Conservation (phyloP, 257 asterid genomes). For the Penstemon newberryi region DNA sequence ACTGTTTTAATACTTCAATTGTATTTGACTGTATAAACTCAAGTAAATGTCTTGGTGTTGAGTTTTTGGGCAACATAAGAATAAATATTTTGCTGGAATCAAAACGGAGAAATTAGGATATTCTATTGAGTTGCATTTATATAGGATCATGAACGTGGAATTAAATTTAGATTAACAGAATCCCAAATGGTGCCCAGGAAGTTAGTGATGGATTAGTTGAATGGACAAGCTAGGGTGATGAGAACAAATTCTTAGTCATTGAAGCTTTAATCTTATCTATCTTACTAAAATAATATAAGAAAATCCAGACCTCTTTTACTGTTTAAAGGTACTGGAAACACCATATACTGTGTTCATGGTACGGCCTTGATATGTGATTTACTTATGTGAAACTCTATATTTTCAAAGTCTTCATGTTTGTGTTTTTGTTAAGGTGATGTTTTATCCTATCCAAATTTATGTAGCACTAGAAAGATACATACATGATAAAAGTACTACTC, state of each 20-base stretch:
- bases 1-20: background rate
- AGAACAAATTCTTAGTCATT: background rate
- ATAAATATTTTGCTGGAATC: background rate
- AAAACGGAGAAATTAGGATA: background rate
- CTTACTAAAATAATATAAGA: background rate
- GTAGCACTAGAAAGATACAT: too few species aligned
- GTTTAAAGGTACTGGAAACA: slow-evolving; percentile 4
- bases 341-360: slow-evolving; percentile 5
- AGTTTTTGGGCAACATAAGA: background rate
- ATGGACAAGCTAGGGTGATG: background rate
- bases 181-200: background rate
- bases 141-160: background rate
- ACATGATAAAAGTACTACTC: too few species aligned
- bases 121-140: slow-evolving; percentile 3
- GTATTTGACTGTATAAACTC: background rate
- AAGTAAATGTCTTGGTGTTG: background rate
- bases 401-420: too few species aligned
- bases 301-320: background rate
- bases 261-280: background rate
- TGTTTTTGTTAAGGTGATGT: too few species aligned
- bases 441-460: too few species aligned
- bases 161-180: background rate
- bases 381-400: too few species aligned
- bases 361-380: too few species aligned
- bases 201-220: background rate